A percentile compares a stretch with the other conserved stretches of the same genome.
These are phyloP conservation scores for Exobasidium cylindrosporum DNA, from an alignment of 1,284 basidiomycete genomes.

Conservation along the genomic window DNA sequence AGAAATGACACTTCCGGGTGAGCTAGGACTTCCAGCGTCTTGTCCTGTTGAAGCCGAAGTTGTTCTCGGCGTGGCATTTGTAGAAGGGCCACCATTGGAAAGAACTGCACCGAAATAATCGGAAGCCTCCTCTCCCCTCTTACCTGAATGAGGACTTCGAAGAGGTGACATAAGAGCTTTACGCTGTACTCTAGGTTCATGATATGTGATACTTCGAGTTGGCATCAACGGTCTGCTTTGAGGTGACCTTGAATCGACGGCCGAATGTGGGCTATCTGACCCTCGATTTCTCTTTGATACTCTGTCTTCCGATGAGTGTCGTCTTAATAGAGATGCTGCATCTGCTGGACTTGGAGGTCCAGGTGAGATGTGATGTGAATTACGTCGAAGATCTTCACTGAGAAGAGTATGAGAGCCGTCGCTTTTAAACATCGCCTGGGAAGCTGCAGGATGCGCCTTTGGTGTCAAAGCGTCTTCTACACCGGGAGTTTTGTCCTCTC, in stretches of 20 bases:
- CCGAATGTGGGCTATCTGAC: neutral
- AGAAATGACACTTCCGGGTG: slow-evolving; percentile 56
- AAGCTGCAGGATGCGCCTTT: neutral
- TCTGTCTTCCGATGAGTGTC: slow-evolving; percentile 43
- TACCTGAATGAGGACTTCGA: slow-evolving; percentile 11
- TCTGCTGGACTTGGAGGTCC: slow-evolving; percentile 27
- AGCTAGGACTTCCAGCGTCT: slow-evolving; percentile 45
- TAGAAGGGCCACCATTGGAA: neutral
- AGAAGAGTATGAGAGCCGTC: slow-evolving; percentile 17
- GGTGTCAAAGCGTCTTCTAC: slow-evolving; percentile 1
- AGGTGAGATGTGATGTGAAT: slow-evolving; percentile 39
- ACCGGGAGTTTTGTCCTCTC: slow-evolving; percentile 1
- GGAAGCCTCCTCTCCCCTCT: slow-evolving; percentile 9
- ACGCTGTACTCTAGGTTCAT: slow-evolving; percentile 45
- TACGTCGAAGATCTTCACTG: slow-evolving; percentile 5
- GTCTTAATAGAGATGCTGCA: slow-evolving; percentile 30
- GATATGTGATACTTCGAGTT: slow-evolving; percentile 47
- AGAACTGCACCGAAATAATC: slow-evolving; percentile 20
- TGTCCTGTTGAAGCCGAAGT: neutral
- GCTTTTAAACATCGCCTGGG: slow-evolving; percentile 1
- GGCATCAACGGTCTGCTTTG: slow-evolving; percentile 34
- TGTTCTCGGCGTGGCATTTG: neutral
- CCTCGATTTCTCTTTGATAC: neutral
- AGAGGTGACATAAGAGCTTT: slow-evolving; percentile 43
- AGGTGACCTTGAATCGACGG: neutral